Percentiles rank a stretch among this genome's conserved stretches.
phyloP scores from a whole-genome alignment of 2,329 filamentous ascomycete species.

The Aspergillus chevalieri region DNA sequence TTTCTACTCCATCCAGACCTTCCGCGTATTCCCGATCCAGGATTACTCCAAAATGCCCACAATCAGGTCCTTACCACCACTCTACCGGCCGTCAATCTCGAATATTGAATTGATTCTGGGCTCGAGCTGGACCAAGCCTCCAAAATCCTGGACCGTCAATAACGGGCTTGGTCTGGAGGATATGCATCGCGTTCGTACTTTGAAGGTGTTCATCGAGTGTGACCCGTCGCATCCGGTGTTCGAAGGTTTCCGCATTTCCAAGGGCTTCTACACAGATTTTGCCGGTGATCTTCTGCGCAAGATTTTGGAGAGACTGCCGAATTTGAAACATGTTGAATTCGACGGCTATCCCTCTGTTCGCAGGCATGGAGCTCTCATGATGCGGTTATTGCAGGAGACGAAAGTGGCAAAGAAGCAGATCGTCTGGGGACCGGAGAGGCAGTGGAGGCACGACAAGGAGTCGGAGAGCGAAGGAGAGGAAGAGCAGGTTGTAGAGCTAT shows the following conservation, averaged over 20 bases:
- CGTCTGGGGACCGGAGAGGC: constrained; percentile 35
- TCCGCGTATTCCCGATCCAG: constrained; percentile 49
- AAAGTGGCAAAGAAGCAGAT: constrained; percentile 29
- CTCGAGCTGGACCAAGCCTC: constrained; percentile 54
- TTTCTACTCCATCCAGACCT: constrained; percentile 49
- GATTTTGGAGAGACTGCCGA: constrained; percentile 46
- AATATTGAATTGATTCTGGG: constrained; percentile 53
- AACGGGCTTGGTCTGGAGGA: constrained; percentile 45
- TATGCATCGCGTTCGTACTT: constrained; percentile 40
- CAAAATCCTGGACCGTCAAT: constrained; percentile 49
- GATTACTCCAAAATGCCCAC: constrained; percentile 40
- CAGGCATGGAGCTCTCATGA: constrained; percentile 47
- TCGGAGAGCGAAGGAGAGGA: constrained; percentile 10
- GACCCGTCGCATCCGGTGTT: constrained; percentile 52
- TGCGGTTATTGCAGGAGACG: constrained; percentile 38
- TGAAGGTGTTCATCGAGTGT: constrained; percentile 54
- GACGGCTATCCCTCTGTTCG: constrained; percentile 52
- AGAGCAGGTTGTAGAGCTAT: constrained; percentile 4
- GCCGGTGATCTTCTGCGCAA: constrained; percentile 45
- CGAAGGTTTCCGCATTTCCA: constrained; percentile 51
- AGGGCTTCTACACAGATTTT: constrained; percentile 54
- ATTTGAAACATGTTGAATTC: constrained; percentile 48
- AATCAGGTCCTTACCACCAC: constrained; percentile 46
- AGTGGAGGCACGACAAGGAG: constrained; percentile 30
- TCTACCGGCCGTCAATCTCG: constrained; percentile 47